Evolutionary conservation across 345 rosid species (phyloP).

Genomic region (Clausena lansium): DNA sequence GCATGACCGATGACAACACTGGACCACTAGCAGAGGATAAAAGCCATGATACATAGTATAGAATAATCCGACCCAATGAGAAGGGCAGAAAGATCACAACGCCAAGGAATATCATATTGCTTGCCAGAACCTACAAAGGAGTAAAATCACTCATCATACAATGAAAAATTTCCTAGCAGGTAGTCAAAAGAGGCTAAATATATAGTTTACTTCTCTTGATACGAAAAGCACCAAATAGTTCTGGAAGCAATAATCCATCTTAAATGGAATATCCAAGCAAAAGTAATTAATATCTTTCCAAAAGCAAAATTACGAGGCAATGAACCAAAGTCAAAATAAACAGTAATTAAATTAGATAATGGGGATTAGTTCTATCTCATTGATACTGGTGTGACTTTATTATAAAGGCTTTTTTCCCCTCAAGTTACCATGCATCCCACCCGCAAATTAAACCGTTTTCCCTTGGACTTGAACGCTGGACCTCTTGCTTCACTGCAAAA

Average conservation of each 20-base stretch:
- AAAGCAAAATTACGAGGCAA: not conserved
- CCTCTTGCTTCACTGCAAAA: not conserved
- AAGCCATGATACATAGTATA: constrained; percentile 72
- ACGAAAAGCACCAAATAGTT: not conserved
- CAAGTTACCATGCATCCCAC: not conserved
- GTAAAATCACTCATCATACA: constrained; percentile 10
- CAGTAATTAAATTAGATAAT: not conserved
- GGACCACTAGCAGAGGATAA: constrained; percentile 82
- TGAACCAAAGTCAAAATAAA: not conserved
- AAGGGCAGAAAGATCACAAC: constrained; percentile 92
- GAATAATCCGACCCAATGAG: constrained; percentile 76
- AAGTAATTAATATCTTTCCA: not conserved
- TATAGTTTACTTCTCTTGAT: not conserved
- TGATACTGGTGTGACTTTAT: not conserved
- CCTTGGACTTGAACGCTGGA: not conserved
- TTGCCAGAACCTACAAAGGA: constrained; percentile 81
- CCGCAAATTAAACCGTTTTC: not conserved
- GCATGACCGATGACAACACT: constrained; percentile 57
- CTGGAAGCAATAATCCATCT: not conserved
- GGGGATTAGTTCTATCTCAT: not conserved
- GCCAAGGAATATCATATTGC: constrained; percentile 99
- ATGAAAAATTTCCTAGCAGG: not conserved
- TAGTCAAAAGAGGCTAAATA: not conserved
- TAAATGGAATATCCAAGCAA: not conserved
- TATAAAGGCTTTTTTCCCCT: not conserved